phyloP scores from a whole-genome alignment of 2,329 filamentous ascomycete species.

The Lojkania enalia region DNA sequence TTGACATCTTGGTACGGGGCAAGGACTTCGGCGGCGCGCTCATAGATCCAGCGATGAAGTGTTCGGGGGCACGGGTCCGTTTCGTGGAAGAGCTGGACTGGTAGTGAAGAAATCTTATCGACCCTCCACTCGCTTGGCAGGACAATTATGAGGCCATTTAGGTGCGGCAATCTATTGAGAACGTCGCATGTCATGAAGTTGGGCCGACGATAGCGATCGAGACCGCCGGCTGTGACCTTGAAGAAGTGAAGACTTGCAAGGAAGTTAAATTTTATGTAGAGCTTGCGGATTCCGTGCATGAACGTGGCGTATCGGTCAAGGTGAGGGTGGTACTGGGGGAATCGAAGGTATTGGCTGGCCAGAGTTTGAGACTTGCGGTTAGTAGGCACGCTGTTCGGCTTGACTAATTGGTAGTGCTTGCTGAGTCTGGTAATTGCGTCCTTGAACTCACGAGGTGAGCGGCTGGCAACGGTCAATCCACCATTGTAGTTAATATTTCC shows the following conservation, averaged over 20 bases:
- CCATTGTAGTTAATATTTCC: conserved; percentile 12
- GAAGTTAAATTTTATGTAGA: conserved; percentile 26
- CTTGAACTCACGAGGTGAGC: conserved; percentile 1
- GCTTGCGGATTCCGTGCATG: conserved; percentile 29
- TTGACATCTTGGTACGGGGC: conserved; percentile 4
- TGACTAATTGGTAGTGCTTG: conserved; percentile 17
- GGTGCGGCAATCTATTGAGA: conserved; percentile 24
- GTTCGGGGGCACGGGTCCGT: conserved; percentile 24
- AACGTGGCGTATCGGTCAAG: conserved; percentile 29
- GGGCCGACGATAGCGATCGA: conserved; percentile 8
- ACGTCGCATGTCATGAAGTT: conserved; percentile 17
- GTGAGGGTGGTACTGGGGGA: conserved; percentile 26
- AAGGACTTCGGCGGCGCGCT: conserved; percentile 22
- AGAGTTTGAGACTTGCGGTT: neutral
- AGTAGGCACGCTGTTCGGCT: conserved; percentile 14
- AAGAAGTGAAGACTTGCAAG: conserved; percentile 30
- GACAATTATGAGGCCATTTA: conserved; percentile 24
- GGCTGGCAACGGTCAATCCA: conserved; percentile 14
- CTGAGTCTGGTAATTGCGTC: conserved; percentile 18
- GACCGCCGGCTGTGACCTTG: conserved; percentile 21
- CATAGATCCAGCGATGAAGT: conserved; percentile 30
- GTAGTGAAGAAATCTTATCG: no score
- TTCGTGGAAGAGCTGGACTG: conserved; percentile 24
- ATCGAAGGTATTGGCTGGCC: conserved; percentile 17
- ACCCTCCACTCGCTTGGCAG: conserved; percentile 19